Evolutionary conservation across 805 yeast genomes (phyloP).

Genomic region (Myxozyma melibiosi): DNA sequence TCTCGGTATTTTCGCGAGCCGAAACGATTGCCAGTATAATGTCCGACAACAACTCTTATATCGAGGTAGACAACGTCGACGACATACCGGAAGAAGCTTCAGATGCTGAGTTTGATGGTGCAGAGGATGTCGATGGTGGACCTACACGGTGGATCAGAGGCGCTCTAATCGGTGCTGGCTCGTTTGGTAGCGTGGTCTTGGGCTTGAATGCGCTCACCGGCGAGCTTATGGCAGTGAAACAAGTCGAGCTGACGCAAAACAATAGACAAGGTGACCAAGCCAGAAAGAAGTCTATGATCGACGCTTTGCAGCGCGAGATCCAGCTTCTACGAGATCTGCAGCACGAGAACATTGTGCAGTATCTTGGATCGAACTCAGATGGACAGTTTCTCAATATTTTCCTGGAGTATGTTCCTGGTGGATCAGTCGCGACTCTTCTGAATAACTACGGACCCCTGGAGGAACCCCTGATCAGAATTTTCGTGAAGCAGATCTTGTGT

Average conservation of each 20-base stretch:
- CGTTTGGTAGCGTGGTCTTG: slow-evolving; percentile 89
- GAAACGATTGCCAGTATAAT: slow-evolving; percentile 18
- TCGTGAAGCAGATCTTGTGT: slow-evolving; percentile 71
- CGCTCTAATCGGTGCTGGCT: slow-evolving; percentile 89
- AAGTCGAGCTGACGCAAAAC: slow-evolving; percentile 60
- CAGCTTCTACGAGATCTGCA: slow-evolving; percentile 71
- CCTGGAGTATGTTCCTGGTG: slow-evolving; percentile 72
- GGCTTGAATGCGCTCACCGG: slow-evolving; percentile 93
- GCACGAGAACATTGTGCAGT: slow-evolving; percentile 91
- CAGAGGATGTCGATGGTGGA: slow-evolving; percentile 49
- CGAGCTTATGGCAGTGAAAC: slow-evolving; percentile 96
- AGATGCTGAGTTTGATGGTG: slow-evolving; percentile 37
- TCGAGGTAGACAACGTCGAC: slow-evolving; percentile 30
- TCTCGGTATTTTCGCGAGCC: slow-evolving; percentile 14
- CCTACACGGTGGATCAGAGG: slow-evolving; percentile 92
- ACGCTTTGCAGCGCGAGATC: slow-evolving; percentile 80
- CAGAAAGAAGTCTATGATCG: slow-evolving; percentile 61
- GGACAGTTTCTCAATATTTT: slow-evolving; percentile 75
- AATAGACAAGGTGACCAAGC: slow-evolving; percentile 37
- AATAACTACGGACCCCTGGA: slow-evolving; percentile 77
- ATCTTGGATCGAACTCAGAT: slow-evolving; percentile 83
- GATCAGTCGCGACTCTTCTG: slow-evolving; percentile 69
- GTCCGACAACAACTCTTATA: slow-evolving; percentile 32
- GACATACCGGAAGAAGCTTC: slow-evolving; percentile 30
- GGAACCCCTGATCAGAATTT: slow-evolving; percentile 71